phyloP scores from a whole-genome alignment of 1,139 yeast genomes.

The Candida labiduridarum region DNA sequence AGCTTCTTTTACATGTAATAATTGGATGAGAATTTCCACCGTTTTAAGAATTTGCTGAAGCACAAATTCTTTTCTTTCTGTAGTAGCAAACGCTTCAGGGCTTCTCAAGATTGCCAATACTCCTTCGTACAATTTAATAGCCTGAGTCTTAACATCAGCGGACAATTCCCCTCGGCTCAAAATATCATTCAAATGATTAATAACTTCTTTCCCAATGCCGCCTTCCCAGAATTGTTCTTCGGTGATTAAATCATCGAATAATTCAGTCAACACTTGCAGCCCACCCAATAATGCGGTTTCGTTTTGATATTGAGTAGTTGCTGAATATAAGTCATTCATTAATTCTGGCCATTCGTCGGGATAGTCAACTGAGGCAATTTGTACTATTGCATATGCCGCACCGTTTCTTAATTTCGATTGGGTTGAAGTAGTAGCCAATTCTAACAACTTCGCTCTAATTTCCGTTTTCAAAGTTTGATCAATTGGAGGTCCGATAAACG shows the following conservation, averaged over 20 bases:
- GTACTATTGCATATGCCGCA: constrained; percentile 75
- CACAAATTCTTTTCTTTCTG: constrained; percentile 33
- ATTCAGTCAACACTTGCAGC: constrained; percentile 68
- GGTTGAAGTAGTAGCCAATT: constrained; percentile 50
- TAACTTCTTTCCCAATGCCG: constrained; percentile 59
- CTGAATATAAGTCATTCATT: constrained; percentile 48
- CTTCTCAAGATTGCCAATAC: constrained; percentile 56
- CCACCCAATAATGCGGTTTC: constrained; percentile 59
- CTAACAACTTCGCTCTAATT: constrained; percentile 54
- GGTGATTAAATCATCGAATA: constrained; percentile 82
- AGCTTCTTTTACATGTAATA: constrained; percentile 21
- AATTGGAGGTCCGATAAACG: constrained; percentile 71
- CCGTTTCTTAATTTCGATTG: constrained; percentile 68
- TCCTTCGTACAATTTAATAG: constrained; percentile 54
- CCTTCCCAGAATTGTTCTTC: constrained; percentile 86
- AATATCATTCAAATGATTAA: constrained; percentile 48
- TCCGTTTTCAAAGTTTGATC: constrained; percentile 51
- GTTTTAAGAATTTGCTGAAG: constrained; percentile 27
- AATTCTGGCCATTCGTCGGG: constrained; percentile 96
- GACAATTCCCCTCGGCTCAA: constrained; percentile 31
- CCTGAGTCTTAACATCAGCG: constrained; percentile 48
- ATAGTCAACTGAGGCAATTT: constrained; percentile 84
- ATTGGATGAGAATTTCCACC: constrained; percentile 20
- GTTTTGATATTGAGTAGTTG: constrained; percentile 34
- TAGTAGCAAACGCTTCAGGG: constrained; percentile 48